Conservation (phyloP, 2,329 filamentous ascomycete species). For the Aspergillus alliaceus region DNA sequence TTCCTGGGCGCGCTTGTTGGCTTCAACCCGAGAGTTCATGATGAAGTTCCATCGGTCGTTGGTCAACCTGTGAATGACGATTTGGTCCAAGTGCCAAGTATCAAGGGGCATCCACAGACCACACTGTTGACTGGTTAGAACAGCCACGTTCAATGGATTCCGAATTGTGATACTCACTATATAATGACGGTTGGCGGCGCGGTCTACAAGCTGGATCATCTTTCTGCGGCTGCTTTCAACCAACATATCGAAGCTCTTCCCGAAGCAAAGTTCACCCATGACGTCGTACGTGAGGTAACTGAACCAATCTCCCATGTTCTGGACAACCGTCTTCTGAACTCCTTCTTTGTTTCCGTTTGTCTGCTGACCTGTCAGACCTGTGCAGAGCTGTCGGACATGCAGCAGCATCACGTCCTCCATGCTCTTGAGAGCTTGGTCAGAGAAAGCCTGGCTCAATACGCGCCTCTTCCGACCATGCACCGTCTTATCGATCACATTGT, state of each 20-base stretch:
- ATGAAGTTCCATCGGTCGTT: slow-evolving; percentile 69
- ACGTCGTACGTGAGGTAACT: slow-evolving; percentile 52
- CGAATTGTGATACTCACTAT: slow-evolving; percentile 53
- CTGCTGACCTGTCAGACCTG: slow-evolving; percentile 23
- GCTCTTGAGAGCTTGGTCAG: slow-evolving; percentile 63
- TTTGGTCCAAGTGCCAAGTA: slow-evolving; percentile 64
- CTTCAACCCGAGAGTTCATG: slow-evolving; percentile 67
- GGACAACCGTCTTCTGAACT: slow-evolving; percentile 25
- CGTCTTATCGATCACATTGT: slow-evolving; percentile 68
- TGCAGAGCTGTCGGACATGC: slow-evolving; percentile 67
- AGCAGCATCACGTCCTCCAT: slow-evolving; percentile 67
- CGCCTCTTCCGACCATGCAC: slow-evolving; percentile 70
- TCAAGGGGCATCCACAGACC: slow-evolving; percentile 71
- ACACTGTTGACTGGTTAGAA: slow-evolving; percentile 48
- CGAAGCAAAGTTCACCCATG: slow-evolving; percentile 53
- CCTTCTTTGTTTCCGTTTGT: slow-evolving; percentile 12
- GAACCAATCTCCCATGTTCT: slow-evolving; percentile 40
- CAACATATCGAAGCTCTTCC: slow-evolving; percentile 53
- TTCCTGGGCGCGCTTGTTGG: slow-evolving; percentile 63
- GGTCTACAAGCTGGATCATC: slow-evolving; percentile 65
- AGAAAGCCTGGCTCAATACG: slow-evolving; percentile 71
- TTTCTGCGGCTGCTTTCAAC: slow-evolving; percentile 54
- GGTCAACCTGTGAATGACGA: slow-evolving; percentile 67
- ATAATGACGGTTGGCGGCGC: slow-evolving; percentile 67
- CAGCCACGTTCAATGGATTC: too few relatives aligned